A percentile compares a stretch with the other conserved stretches of the same genome.
These are phyloP conservation scores for Nothopassalora personata DNA, from an alignment of 2,329 filamentous ascomycete species.

Conservation along the genomic window DNA sequence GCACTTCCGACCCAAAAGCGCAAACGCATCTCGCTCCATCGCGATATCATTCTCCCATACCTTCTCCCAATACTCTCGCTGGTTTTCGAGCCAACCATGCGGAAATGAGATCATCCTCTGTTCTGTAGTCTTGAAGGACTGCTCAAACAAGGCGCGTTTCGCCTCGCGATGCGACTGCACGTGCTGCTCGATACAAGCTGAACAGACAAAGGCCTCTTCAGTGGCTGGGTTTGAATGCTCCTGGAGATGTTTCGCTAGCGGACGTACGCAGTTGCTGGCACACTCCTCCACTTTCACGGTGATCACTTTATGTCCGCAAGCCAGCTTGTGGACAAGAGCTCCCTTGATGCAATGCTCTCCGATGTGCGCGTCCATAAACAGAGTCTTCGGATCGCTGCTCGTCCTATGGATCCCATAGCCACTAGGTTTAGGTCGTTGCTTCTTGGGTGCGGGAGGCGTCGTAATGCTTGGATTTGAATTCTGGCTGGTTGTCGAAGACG, in stretches of 20 bases:
- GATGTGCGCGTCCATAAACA: not conserved
- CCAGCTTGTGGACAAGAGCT: constrained; percentile 4
- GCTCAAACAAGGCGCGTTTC: constrained; percentile 10
- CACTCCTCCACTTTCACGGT: constrained; percentile 13
- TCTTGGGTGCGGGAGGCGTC: not conserved
- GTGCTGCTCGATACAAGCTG: constrained; percentile 14
- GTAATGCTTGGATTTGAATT: not conserved
- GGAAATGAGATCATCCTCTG: constrained; percentile 6
- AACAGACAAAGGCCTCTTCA: constrained; percentile 13
- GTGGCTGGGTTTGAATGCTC: constrained; percentile 10
- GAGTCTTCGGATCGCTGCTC: not conserved
- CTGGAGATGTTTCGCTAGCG: not conserved
- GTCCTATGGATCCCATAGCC: too few species aligned
- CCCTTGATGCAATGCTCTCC: constrained; percentile 4
- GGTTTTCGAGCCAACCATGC: constrained; percentile 7
- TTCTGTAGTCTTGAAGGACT: constrained; percentile 4
- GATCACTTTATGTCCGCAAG: constrained; percentile 20
- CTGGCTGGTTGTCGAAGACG: not conserved
- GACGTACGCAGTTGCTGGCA: constrained; percentile 14
- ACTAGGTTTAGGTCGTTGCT: too few species aligned
- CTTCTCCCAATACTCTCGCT: constrained; percentile 5
- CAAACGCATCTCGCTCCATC: constrained; percentile 11
- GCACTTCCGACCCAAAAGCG: constrained; percentile 13
- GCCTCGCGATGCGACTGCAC: constrained; percentile 11
- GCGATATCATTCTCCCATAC: constrained; percentile 17